Base-by-base conservation (phyloP, 108 stramenopile species). In the Seminavis robusta region DNA sequence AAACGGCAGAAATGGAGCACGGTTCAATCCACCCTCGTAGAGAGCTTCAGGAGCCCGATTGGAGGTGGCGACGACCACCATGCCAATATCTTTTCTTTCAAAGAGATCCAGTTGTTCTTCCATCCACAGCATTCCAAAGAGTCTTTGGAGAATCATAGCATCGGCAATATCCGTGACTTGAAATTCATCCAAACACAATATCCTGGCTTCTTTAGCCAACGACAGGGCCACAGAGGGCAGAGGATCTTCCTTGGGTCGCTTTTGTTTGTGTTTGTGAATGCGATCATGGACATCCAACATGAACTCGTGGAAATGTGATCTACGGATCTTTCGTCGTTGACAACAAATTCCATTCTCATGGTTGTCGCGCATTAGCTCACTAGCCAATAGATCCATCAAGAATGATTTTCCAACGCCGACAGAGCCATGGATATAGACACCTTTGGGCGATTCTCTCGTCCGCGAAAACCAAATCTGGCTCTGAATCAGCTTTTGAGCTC, bases 1-100 rank as follows among this genome's bases (percentile, higher is more conserved):
- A 49, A 85, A 81, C 19, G 84, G 84, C 26, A 73, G 16, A 47
- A 85, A 85, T 9, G 56, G 33, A 15, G 63, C 30, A 36, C 77
- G 56, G 38, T 85, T 80, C 23, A 81, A 65, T 23, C 84, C 84
- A 36, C 73, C 77, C 33, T 73, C 51, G 47, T 85, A 85, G 21
- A 85, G 38, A 8, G 58, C 59, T 4, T 27, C 25, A 0, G 80
- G 79, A 9, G 77, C 66, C 0, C 77, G 71, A 47, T 85, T 85
- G 9, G 77, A 79, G 6, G 84, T 85, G 10, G 80, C 71, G 9
- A 80, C 73, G n/a, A 79, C 38, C 9, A 74, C 55, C 19, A 74
- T 41, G 20, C 73, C 73, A 10, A 38, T 7, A 29, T 63, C 34
- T 4, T 66, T n/a, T n/a, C n/a, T n/a, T n/a, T n/a, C n/a, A 43